Evolutionary conservation across 495 filamentous ascomycete genomes (phyloP).

Genomic region (Bacidia gigantensis): DNA sequence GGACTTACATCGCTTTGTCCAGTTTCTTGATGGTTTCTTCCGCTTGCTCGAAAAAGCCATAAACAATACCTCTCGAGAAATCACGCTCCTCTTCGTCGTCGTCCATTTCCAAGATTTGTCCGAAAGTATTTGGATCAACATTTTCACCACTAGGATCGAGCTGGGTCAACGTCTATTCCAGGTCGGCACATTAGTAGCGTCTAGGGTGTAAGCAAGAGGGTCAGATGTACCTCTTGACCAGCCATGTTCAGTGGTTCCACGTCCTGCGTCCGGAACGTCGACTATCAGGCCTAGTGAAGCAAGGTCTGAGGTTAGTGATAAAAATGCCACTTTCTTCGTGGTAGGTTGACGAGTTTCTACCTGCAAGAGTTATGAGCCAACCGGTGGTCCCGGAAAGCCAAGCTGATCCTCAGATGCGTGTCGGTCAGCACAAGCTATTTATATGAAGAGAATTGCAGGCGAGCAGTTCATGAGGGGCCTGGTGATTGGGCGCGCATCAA

Average conservation of each 20-base stretch:
- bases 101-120: slow-evolving; percentile 95
- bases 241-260: background rate
- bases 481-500: background rate
- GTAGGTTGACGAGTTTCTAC: too few relatives aligned
- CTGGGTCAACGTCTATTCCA: background rate
- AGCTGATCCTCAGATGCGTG: too few relatives aligned
- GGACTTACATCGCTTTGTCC: slow-evolving; percentile 64
- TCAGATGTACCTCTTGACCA: background rate
- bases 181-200: too few relatives aligned
- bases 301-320: background rate
- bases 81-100: slow-evolving; percentile 65
- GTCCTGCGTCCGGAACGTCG: background rate
- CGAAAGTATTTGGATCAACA: slow-evolving; percentile 70
- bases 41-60: slow-evolving; percentile 87
- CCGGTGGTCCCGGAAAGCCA: too few relatives aligned
- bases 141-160: slow-evolving; percentile 35
- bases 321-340: background rate
- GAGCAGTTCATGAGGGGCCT: too few relatives aligned
- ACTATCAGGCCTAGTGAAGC: background rate
- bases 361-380: too few relatives aligned
- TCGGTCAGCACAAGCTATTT: too few relatives aligned
- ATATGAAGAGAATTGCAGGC: too few relatives aligned
- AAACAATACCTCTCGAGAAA: slow-evolving; percentile 77
- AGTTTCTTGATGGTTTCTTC: slow-evolving; percentile 75
- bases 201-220: background rate